Base-by-base conservation (phyloP, 768 basidiomycete species). In the Hypholoma fasciculare region DNA sequence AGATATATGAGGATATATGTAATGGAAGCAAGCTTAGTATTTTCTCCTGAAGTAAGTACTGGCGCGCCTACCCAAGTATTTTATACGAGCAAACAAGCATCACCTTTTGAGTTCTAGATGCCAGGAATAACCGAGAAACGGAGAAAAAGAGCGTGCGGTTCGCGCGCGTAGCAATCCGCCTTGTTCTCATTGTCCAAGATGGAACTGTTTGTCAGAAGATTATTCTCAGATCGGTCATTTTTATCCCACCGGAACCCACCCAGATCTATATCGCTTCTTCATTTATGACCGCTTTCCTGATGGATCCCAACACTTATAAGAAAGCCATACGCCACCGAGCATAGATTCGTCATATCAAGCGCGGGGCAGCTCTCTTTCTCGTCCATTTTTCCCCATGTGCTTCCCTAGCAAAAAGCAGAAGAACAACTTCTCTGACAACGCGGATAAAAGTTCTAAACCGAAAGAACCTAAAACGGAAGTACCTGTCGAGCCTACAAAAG, bases 331-430 rank as follows among this genome's bases (percentile, higher is more conserved):
- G 53, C 59, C 59, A 59, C 59, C 14, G 40, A 58, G 17, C 36
- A 20, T 37, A 37, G 12, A 56, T 58, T 58, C 49, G 60, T 61
- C 64, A 61, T 52, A 49, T 46, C 37, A 30, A 51, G n/a, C 47
- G 52, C 48, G 47, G 36, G 39, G 30, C 17, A 44, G 26, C 39
- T 54, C 53, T 42, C 58, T 48, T 54, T 61, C 60, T 49, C 52
- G 52, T 37, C 58, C 44, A 34, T 52, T 48, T 61, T 63, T 57
- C 59, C 59, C 59, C 59, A 74, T 74, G 72, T 74, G 72, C 61
- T 74, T 74, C 69, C 70, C 70, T 56, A 71, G 62, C 61, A 74
- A 72, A 64, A 67, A 68, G 39, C 72, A 74, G 62, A 70, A 71
- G 56, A 63, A 72, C 54, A 72, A 74, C 61, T 74, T 74, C 65